Evolutionary conservation across 768 basidiomycete genomes (phyloP).

Genomic region (Phlebiopsis flavidoalba): DNA sequence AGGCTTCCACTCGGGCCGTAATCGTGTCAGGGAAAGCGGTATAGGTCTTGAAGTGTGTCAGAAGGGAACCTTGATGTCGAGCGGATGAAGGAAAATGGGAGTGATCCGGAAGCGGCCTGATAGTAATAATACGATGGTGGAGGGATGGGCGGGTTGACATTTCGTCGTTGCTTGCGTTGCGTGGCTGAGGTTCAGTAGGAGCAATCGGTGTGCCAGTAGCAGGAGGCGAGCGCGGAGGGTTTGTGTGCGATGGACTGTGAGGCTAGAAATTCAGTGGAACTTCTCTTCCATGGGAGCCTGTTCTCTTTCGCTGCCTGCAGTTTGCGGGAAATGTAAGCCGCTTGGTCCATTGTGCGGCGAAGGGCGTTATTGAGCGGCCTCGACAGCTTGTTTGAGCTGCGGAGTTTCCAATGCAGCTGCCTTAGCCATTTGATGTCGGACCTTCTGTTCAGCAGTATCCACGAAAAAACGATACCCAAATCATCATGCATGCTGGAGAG

Average conservation of each 20-base stretch:
- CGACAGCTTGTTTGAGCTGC: slow-evolving; percentile 56
- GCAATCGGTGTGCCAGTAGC: neutral
- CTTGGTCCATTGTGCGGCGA: slow-evolving; percentile 45
- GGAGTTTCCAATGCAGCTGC: slow-evolving; percentile 72
- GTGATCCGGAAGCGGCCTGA: slow-evolving; percentile 86
- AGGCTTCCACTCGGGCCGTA: slow-evolving; percentile 72
- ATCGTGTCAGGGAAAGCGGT: slow-evolving; percentile 81
- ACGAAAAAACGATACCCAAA: slow-evolving; percentile 76
- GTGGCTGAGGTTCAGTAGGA: slow-evolving; percentile 27
- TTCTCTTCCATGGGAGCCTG: slow-evolving; percentile 30
- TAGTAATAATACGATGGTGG: slow-evolving; percentile 94
- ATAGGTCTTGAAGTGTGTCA: slow-evolving; percentile 79
- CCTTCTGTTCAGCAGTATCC: slow-evolving; percentile 68
- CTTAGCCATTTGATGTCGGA: slow-evolving; percentile 77
- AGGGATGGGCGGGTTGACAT: slow-evolving; percentile 82
- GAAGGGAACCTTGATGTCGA: slow-evolving; percentile 92
- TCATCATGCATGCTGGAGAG: slow-evolving; percentile 68
- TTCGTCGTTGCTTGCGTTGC: slow-evolving; percentile 60
- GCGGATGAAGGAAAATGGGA: slow-evolving; percentile 90
- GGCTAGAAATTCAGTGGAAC: slow-evolving; percentile 55
- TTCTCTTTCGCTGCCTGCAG: slow-evolving; percentile 14
- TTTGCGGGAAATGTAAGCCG: slow-evolving; percentile 10
- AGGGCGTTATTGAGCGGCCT: slow-evolving; percentile 55
- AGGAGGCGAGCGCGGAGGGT: neutral
- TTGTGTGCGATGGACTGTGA: slow-evolving; percentile 24